These are phyloP conservation scores for Mortierella sp. DNA, from an alignment of 371 early-diverging fungal species.

Conservation along the genomic window DNA sequence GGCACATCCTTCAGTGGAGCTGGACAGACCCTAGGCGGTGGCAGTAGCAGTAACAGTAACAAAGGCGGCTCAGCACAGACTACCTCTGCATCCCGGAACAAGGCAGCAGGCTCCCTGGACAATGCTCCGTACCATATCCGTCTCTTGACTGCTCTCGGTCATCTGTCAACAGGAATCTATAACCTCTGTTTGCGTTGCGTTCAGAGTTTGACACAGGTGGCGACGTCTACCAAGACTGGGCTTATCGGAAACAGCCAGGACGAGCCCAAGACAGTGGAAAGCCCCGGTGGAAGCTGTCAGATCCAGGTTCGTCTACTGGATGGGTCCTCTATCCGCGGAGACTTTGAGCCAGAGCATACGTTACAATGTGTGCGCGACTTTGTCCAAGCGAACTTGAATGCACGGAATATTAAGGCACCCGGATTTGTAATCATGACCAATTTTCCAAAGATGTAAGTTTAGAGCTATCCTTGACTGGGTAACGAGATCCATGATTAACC, in stretches of 20 bases:
- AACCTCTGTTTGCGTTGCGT: constrained; percentile 19
- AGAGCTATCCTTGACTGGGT: not conserved
- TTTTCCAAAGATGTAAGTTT: constrained; percentile 36
- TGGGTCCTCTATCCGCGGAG: constrained; percentile 40
- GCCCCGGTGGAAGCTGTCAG: constrained; percentile 50
- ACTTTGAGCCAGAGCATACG: constrained; percentile 43
- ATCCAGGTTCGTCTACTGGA: constrained; percentile 50
- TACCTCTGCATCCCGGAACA: constrained; percentile 11
- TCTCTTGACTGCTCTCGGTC: constrained; percentile 34
- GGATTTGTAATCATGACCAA: constrained; percentile 45
- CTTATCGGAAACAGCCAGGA: constrained; percentile 14
- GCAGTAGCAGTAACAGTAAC: constrained; percentile 9
- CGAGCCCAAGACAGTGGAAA: constrained; percentile 29
- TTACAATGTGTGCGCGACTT: constrained; percentile 38
- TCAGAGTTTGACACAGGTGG: constrained; percentile 11
- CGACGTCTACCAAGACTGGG: constrained; percentile 26
- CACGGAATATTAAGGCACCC: constrained; percentile 25
- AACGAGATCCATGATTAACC: no score
- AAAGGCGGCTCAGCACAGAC: not conserved
- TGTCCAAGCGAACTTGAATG: constrained; percentile 44
- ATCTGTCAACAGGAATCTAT: constrained; percentile 30
- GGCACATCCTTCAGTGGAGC: constrained; percentile 37
- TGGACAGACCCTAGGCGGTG: constrained; percentile 45
- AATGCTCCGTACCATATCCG: constrained; percentile 34
- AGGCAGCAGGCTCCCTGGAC: constrained; percentile 8